These are phyloP conservation scores for Wickerhamomyces chaumierensis DNA, from an alignment of 805 yeast species.

Conservation along the genomic window DNA sequence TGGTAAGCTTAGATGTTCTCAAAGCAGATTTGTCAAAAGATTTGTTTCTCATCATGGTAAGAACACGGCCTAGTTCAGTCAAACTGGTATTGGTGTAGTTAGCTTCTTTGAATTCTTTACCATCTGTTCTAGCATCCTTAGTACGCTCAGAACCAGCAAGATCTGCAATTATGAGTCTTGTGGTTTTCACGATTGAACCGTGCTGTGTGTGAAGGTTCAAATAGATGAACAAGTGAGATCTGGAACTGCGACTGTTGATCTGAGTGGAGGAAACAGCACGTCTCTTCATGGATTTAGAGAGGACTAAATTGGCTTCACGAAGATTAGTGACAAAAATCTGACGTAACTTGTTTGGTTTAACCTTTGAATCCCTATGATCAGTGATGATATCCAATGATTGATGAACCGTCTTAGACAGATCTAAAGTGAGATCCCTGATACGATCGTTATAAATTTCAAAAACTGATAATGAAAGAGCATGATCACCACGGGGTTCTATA, in stretches of 20 bases:
- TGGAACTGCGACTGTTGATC: constrained; percentile 31
- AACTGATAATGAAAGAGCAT: constrained; percentile 37
- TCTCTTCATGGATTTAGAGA: constrained; percentile 28
- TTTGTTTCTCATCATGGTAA: constrained; percentile 28
- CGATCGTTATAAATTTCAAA: constrained; percentile 42
- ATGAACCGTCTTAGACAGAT: constrained; percentile 14
- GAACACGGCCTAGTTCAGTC: constrained; percentile 38
- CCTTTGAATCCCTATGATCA: constrained; percentile 31
- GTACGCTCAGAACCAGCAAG: constrained; percentile 44
- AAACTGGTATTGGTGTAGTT: constrained; percentile 37
- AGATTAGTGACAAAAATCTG: constrained; percentile 26
- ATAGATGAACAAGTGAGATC: constrained; percentile 42
- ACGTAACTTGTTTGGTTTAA: constrained; percentile 31
- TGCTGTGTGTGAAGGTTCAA: constrained; percentile 25
- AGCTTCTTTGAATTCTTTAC: constrained; percentile 34
- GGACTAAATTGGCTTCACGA: constrained; percentile 25
- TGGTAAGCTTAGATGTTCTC: constrained; percentile 37
- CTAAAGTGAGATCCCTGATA: constrained; percentile 27
- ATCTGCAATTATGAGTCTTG: constrained; percentile 38
- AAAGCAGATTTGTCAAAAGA: constrained; percentile 30
- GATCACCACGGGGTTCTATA: constrained; percentile 11
- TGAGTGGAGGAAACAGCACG: constrained; percentile 33
- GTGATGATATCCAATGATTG: constrained; percentile 29
- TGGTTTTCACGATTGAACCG: constrained; percentile 16
- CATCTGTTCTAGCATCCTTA: constrained; percentile 32